Evolutionary conservation across 176 grass and related monocot genomes (phyloP).

Genomic region (Triticum timopheevii): DNA sequence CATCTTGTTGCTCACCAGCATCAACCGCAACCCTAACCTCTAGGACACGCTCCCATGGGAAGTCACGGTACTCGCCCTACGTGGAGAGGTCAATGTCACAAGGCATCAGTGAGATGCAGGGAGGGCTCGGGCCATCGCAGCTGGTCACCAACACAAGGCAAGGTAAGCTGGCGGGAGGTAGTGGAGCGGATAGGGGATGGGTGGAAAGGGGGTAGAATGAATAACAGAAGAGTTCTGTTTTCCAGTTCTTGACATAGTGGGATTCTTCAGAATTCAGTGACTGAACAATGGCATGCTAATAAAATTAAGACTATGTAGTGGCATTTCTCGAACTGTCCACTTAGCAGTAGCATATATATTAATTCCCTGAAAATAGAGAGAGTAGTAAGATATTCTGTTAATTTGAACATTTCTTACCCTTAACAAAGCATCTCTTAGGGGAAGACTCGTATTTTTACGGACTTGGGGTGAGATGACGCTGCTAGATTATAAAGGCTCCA

Average conservation of each 20-base stretch:
- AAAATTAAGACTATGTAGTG: not conserved
- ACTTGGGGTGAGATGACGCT: not conserved
- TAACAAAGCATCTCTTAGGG: not conserved
- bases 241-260: not conserved
- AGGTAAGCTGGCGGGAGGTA: not conserved
- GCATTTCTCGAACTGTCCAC: not conserved
- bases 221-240: not conserved
- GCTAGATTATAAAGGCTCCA: constrained; percentile 2
- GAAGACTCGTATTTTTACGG: not conserved
- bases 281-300: not conserved
- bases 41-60: not conserved
- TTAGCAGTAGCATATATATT: not conserved
- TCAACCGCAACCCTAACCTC: not conserved
- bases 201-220: not conserved
- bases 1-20: not conserved
- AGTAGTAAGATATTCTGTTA: not conserved
- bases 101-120: not conserved
- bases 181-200: not conserved
- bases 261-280: not conserved
- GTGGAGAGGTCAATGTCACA: not conserved
- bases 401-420: constrained; percentile 2
- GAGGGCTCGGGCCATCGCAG: not conserved
- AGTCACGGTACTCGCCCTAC: not conserved
- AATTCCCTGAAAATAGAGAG: constrained; percentile 8
- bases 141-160: constrained; percentile 4